Conservation (phyloP, 1,284 basidiomycete species). For the Boletus austroedulis region DNA sequence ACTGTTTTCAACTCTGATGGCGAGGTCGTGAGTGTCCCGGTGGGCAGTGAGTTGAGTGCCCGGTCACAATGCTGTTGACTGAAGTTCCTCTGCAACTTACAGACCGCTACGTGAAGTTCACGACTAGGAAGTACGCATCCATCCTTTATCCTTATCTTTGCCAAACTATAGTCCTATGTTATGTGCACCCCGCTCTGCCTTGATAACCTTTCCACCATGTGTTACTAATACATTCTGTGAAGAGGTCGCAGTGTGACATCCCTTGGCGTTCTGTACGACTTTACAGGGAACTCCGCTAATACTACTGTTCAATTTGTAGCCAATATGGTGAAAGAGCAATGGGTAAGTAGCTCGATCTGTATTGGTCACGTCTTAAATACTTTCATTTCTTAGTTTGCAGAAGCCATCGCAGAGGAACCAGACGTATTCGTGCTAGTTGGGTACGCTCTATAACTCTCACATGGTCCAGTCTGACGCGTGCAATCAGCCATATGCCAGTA, state of each 20-base stretch:
- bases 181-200: not conserved
- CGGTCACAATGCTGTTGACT: not conserved
- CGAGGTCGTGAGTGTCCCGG: slow-evolving; percentile 52
- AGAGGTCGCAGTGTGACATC: slow-evolving; percentile 75
- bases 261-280: slow-evolving; percentile 78
- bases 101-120: slow-evolving; percentile 74
- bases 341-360: slow-evolving; percentile 43
- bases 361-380: not conserved
- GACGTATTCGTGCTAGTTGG: slow-evolving; percentile 78
- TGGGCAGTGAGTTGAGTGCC: slow-evolving; percentile 51
- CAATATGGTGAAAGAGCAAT: slow-evolving; percentile 72
- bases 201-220: not conserved
- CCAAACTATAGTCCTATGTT: not conserved
- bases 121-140: slow-evolving; percentile 59
- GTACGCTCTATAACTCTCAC: slow-evolving; percentile 36
- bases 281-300: slow-evolving; percentile 60
- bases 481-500: slow-evolving; percentile 66
- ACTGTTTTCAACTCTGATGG: slow-evolving; percentile 57
- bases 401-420: slow-evolving; percentile 76
- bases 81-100: not conserved
- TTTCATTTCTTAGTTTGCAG: slow-evolving; percentile 52
- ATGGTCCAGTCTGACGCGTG: not conserved
- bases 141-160: not conserved
- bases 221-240: not conserved
- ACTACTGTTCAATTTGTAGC: slow-evolving; percentile 73